Base-by-base conservation (phyloP, 768 basidiomycete species). In the Russula brevipes region DNA sequence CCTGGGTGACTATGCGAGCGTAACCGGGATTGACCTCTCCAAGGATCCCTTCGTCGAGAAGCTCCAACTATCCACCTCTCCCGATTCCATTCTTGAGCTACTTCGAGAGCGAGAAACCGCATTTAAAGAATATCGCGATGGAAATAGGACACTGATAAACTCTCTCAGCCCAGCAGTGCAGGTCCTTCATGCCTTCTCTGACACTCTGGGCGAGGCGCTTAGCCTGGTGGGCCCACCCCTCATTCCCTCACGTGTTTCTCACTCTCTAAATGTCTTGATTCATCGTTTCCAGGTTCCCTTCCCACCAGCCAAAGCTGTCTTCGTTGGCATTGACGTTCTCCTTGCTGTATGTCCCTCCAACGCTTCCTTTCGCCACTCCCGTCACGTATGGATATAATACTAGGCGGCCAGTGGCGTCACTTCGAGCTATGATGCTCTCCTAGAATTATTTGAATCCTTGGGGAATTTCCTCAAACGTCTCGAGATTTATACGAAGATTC, bases 71-170 rank as follows among this genome's bases (percentile, higher is more conserved):
- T 56, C 46, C 10, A 47, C 41, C 24, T 36, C 60, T 5, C 24
- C 60, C 5, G n/a, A 50, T 14, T 47, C 30, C 17, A 39, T 57
- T 49, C 46, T 61, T 35, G 3, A 33, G 3, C 19, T 61, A 2
- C 54, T 61, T 31, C 39, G 36, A 36, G 54, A 35, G 4, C n/a
- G 50, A 9, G 54, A 30, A 5, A 42, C 38, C 17, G 55, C 19
- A 0, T 57, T 57, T 14, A 45, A 51, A 11, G 41, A 62, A 19
- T 62, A 62, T 57, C 54, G 61, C 16, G 41, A 62, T 3, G 54
- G 54, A 16, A 38, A 49, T 56, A 38, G 54, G 19, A n/a, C 6
- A 8, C n/a, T 55, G 5, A 49, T 56, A 31, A 17, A 16, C 16
- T 50, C 30, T 16, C 38, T 61, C 9, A 42, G 30, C 8, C 60